Evolutionary conservation across 192 early-diverging fungal genomes (phyloP).

Genomic region (Backusella psychrophila): DNA sequence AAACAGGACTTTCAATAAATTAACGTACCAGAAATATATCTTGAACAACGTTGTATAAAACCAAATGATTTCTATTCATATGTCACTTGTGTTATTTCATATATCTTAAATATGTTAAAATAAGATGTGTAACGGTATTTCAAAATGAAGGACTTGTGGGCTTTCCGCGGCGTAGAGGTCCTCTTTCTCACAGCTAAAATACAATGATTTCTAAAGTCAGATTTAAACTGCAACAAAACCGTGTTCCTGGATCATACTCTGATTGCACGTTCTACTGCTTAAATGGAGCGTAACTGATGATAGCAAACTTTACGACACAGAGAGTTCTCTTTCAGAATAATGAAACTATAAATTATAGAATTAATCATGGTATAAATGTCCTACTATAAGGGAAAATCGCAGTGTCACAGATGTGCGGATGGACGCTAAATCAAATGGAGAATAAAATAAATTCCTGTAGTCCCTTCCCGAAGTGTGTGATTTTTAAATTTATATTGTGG

Average conservation of each 20-base stretch:
- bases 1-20: not conserved
- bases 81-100: not conserved
- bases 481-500: slow-evolving; percentile 1
- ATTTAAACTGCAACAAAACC: not conserved
- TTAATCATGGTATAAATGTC: not conserved
- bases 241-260: not conserved
- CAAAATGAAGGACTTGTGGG: not conserved
- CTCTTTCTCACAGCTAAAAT: not conserved
- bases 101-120: not conserved
- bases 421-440: not conserved
- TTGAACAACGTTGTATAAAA: not conserved
- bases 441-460: slow-evolving; percentile 8
- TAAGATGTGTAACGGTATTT: not conserved
- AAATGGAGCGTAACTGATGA: not conserved
- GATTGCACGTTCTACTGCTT: not conserved
- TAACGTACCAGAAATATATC: not conserved
- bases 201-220: not conserved
- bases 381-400: not conserved
- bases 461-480: not conserved
- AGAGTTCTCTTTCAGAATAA: not conserved
- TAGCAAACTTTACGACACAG: not conserved
- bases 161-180: not conserved
- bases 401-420: not conserved
- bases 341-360: not conserved
- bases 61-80: not conserved